Conservation (phyloP, 176 grass and related monocot species). For the Eleusine indica region DNA sequence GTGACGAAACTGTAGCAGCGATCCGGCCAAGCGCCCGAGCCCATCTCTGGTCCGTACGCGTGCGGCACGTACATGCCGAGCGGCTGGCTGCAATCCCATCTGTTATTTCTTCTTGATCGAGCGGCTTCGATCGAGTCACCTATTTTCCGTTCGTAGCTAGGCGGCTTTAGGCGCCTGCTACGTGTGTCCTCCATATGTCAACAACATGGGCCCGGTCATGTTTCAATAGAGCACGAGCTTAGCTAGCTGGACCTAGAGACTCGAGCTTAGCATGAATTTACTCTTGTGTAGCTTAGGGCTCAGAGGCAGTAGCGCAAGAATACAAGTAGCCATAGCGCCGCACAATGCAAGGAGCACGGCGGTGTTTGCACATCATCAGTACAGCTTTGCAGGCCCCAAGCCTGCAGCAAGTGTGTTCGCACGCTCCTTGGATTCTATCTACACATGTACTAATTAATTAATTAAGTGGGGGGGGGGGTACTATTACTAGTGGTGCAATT, state of each 20-base stretch:
- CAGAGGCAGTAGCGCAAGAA: background rate
- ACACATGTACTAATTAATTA: background rate
- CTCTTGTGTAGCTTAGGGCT: background rate
- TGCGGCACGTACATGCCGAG: background rate
- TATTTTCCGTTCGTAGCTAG: too few relatives aligned
- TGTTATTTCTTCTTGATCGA: background rate
- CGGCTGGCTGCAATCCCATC: background rate
- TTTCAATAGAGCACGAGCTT: background rate
- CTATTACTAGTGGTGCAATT: background rate
- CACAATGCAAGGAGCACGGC: background rate
- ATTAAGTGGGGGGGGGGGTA: background rate
- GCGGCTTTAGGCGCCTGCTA: too few relatives aligned
- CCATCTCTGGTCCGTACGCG: background rate
- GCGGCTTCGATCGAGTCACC: too few relatives aligned
- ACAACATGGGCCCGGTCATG: background rate
- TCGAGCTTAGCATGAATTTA: background rate
- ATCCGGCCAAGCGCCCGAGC: background rate
- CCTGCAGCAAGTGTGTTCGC: background rate
- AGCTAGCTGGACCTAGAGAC: background rate
- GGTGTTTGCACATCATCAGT: background rate
- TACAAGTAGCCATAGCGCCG: constrained; percentile 1
- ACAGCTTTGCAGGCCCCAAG: too few relatives aligned
- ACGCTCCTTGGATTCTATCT: constrained; percentile 24
- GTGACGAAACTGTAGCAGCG: background rate
- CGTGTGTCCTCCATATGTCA: background rate